These are phyloP conservation scores for Daldinia concentrica DNA, from an alignment of 495 filamentous ascomycete species.

Conservation along the genomic window DNA sequence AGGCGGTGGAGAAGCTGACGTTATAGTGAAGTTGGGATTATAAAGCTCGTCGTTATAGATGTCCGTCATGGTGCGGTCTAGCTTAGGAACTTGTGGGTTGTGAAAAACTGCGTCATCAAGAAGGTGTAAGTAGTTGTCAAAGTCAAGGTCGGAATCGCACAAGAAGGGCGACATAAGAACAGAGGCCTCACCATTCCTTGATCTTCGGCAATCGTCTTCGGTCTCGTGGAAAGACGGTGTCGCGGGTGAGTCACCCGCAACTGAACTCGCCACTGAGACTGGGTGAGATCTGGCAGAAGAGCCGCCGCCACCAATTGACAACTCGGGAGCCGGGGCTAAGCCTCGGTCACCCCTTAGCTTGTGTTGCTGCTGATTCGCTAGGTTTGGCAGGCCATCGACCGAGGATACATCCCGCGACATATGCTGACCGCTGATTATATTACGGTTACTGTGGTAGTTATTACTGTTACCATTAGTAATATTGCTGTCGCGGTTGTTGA, in stretches of 20 bases:
- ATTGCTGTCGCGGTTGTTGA: slow-evolving; percentile 29
- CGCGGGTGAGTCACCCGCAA: slow-evolving; percentile 64
- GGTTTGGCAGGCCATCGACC: slow-evolving; percentile 39
- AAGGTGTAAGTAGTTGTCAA: slow-evolving; percentile 53
- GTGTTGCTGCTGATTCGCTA: slow-evolving; percentile 39
- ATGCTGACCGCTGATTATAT: slow-evolving; percentile 37
- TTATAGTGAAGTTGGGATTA: slow-evolving; percentile 69
- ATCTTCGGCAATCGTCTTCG: slow-evolving; percentile 57
- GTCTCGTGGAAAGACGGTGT: slow-evolving; percentile 59
- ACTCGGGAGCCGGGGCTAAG: slow-evolving; percentile 49
- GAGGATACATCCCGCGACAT: slow-evolving; percentile 38
- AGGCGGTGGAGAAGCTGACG: slow-evolving; percentile 59
- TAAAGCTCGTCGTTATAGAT: slow-evolving; percentile 86
- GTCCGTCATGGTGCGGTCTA: slow-evolving; percentile 87
- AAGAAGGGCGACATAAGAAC: slow-evolving; percentile 47
- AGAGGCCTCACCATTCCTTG: slow-evolving; percentile 57
- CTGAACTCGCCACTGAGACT: slow-evolving; percentile 60
- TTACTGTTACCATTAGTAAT: slow-evolving; percentile 38
- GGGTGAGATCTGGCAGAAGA: slow-evolving; percentile 50
- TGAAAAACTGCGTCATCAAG: slow-evolving; percentile 59
- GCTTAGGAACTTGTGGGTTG: slow-evolving; percentile 72
- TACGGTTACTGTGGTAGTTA: slow-evolving; percentile 26
- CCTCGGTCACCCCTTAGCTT: slow-evolving; percentile 50
- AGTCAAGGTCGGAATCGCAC: slow-evolving; percentile 65
- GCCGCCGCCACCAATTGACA: slow-evolving; percentile 41